These are phyloP conservation scores for Anisodus acutangulus DNA, from an alignment of 257 asterid genomes.

Conservation along the genomic window DNA sequence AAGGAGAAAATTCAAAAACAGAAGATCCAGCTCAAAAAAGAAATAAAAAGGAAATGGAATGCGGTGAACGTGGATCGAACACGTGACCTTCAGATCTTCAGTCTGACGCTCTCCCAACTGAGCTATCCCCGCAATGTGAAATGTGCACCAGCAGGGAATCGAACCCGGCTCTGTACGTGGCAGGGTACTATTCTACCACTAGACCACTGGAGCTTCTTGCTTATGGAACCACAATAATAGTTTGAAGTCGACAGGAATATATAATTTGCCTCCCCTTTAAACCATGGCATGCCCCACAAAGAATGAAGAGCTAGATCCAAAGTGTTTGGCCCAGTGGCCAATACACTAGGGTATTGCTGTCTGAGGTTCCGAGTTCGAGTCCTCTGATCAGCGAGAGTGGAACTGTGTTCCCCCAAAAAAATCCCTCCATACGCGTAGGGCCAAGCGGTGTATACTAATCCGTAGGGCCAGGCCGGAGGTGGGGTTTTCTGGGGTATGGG, in stretches of 20 bases:
- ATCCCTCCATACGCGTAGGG: too few species aligned
- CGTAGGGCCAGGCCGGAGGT: too few species aligned
- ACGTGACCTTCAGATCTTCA: conserved; percentile 91
- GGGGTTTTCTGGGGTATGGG: too few species aligned
- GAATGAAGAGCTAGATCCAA: background rate
- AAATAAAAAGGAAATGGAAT: conserved; percentile 24
- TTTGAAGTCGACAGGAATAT: too few species aligned
- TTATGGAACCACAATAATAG: fast-evolving
- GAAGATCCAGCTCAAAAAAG: background rate
- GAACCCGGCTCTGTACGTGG: conserved; percentile 81
- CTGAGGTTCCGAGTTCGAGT: too few species aligned
- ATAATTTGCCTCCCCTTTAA: background rate
- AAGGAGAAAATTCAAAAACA: too few species aligned
- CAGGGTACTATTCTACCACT: conserved; percentile 88
- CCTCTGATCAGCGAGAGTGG: too few species aligned
- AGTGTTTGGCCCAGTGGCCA: too few species aligned
- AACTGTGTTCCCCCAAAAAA: too few species aligned
- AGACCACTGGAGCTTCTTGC: conserved; percentile 69
- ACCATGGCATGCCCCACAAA: background rate
- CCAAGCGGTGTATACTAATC: too few species aligned
- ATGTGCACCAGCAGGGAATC: conserved; percentile 76
- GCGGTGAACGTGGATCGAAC: conserved; percentile 99
- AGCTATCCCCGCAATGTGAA: conserved; percentile 75
- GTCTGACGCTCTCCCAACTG: conserved; percentile 99
- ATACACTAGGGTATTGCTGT: too few species aligned